Percentiles rank a stretch among this genome's conserved stretches.
These are phyloP conservation scores for Nadsonia starkeyi-henricii DNA, from an alignment of 1,139 yeast genomes.

Conservation along the genomic window DNA sequence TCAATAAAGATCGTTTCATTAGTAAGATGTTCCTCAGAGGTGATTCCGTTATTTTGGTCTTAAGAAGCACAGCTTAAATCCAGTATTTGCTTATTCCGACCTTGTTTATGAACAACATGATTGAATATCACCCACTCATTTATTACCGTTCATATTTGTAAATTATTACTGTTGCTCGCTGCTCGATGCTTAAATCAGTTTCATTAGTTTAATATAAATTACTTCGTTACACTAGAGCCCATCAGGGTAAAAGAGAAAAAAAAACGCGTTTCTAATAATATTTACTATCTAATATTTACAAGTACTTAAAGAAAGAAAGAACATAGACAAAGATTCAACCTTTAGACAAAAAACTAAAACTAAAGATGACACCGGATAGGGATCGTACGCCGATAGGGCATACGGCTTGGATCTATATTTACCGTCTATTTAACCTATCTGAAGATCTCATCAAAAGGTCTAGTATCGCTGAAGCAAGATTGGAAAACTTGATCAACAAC, in stretches of 20 bases:
- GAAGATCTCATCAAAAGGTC: slow-evolving; percentile 90
- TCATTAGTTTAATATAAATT: neutral
- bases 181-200: neutral
- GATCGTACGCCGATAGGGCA: too few relatives aligned
- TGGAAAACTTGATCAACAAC: slow-evolving; percentile 83
- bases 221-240: neutral
- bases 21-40: slow-evolving; percentile 88
- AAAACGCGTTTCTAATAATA: too few relatives aligned
- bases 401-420: too few relatives aligned
- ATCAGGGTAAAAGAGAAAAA: too few relatives aligned
- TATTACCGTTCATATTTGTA: neutral
- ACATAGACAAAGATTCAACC: too few relatives aligned
- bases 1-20: slow-evolving; percentile 71
- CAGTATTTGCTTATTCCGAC: neutral
- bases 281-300: too few relatives aligned
- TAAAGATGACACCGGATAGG: too few relatives aligned
- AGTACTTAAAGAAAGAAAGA: too few relatives aligned
- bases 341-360: too few relatives aligned
- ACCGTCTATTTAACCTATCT: slow-evolving; percentile 22
- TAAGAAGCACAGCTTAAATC: neutral
- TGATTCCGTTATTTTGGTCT: slow-evolving; percentile 80
- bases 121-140: neutral
- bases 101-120: too few relatives aligned
- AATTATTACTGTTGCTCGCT: neutral
- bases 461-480: slow-evolving; percentile 84